These are phyloP conservation scores for Oidiodendron maius DNA, from an alignment of 495 filamentous ascomycete genomes.

Conservation along the genomic window DNA sequence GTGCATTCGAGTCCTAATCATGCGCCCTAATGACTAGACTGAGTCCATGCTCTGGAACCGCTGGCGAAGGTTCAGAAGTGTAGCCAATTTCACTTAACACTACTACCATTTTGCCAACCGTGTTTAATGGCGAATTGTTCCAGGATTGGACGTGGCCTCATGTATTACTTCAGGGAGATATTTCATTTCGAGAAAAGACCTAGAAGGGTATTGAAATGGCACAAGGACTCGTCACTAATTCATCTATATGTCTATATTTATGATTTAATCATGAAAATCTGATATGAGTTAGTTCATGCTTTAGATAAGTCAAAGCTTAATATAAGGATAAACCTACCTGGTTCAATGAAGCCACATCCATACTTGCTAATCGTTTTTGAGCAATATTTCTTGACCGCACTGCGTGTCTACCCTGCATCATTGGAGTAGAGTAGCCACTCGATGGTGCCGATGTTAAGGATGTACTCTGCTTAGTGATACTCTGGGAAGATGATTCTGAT, in stretches of 20 bases:
- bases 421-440: conserved; percentile 28
- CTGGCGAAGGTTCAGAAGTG: too few species aligned
- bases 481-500: conserved; percentile 24
- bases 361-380: conserved; percentile 68
- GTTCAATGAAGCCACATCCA: conserved; percentile 67
- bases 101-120: too few species aligned
- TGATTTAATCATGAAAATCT: conserved; percentile 73
- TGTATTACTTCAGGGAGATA: too few species aligned
- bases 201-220: too few species aligned
- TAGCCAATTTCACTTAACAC: too few species aligned
- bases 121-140: too few species aligned
- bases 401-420: conserved; percentile 49
- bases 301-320: not conserved
- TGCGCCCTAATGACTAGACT: too few species aligned
- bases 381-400: conserved; percentile 68
- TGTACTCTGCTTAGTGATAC: conserved; percentile 19
- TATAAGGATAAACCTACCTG: conserved; percentile 48
- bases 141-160: too few species aligned
- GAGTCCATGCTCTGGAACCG: too few species aligned
- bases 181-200: too few species aligned
- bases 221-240: too few species aligned
- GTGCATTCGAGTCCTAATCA: too few species aligned
- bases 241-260: conserved; percentile 17
- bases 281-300: conserved; percentile 28
- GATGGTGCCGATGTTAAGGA: conserved; percentile 20